Evolutionary conservation across 306 rosid genomes (phyloP), one percentile per base, ranked within the genome.

Genomic region (Trifolium subterraneum): DNA sequence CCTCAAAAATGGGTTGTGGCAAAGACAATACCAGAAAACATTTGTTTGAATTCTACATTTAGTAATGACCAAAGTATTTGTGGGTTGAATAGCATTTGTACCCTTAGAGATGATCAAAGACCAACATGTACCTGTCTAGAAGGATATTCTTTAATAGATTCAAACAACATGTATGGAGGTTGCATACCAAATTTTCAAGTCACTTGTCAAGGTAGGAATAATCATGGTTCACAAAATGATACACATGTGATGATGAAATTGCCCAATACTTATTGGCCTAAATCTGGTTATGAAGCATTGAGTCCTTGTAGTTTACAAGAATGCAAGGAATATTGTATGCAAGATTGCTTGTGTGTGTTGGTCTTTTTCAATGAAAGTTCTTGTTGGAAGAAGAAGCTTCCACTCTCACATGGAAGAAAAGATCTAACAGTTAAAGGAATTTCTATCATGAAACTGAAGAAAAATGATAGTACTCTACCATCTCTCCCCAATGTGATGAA

Each of bases 1-100:
- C 63, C 10, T 6, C 71, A 35, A 27, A 69, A 70, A 4, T 80
- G 87, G 87, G 3, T 25, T 3, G 11, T 45, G 19, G 8, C n/a
- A 45, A 35, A 33, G 73, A 15, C 45, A 7, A 6, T 7, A 11
- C 87, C 87, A 31, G 79, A 60, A 4, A 71, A 83, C 27, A 83
- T 83, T 25, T 83, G 87, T 16, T 0, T 4, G 4, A 1, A 36
- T 39, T 0, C 0, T 5, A 62, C 61, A 2, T 7, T 0, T 13
- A 0, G 3, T 0, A 6, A 3, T 52, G 83, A 86, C 10, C 65
- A 14, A 13, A 84, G 87, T 23, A 58, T 82, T 19, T 86, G 93
- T 56, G 90, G 89, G 2, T 76, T 73, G 62, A 82, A 88, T 51
- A 84, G 85, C 39, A 48, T 80, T n/a, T 88, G 93, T 54, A 29